Base-by-base conservation (phyloP, 305 asterid genomes). In the Galium porrigens region DNA sequence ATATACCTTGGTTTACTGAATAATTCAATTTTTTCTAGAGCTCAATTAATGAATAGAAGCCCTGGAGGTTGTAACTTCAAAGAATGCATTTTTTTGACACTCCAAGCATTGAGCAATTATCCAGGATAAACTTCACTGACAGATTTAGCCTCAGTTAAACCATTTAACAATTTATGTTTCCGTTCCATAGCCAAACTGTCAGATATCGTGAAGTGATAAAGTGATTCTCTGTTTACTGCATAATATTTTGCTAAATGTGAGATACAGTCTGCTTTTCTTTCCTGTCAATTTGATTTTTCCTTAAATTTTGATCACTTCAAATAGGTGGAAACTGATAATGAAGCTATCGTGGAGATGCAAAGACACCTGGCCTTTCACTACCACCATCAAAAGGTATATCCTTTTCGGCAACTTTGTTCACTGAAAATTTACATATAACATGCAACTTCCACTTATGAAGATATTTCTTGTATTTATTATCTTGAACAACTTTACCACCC, bases 361-460 rank as follows among this genome's bases (percentile, higher is more conserved):
- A 84, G 77, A 63, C 86, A 78, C 73, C 77, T 94, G 68, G 74
- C 85, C 61, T 81, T 84, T 59, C 90, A 86, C 80, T 87, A 81
- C 80, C 86, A 86, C 66, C 84, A 82, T 57, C 85, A 89, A 67
- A 83, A 87, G 96, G 95, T 87, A 63, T 68, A 74, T 72, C 15
- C 67, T 65, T 65, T 70, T 70, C 67, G 6, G 27, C 33, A 17
- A n/a, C 34, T 6, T 41, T 17, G 51, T 64, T 10, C 48, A 17
- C 56, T 63, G 30, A 22, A 36, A 63, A 32, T 56, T 17, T 49
- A 27, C 49, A 63, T 39, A 51, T 33, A 6, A n/a, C 27, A 36
- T 10, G 22, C 22, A 22, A 22, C 22, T 22, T 22, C 22, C 22
- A 41, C 8, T 34, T 4, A 7, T 5, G 1, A 62, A 62, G 20